Evolutionary conservation across 495 filamentous ascomycete species (phyloP).

Genomic region (Penicillium chermesinum): DNA sequence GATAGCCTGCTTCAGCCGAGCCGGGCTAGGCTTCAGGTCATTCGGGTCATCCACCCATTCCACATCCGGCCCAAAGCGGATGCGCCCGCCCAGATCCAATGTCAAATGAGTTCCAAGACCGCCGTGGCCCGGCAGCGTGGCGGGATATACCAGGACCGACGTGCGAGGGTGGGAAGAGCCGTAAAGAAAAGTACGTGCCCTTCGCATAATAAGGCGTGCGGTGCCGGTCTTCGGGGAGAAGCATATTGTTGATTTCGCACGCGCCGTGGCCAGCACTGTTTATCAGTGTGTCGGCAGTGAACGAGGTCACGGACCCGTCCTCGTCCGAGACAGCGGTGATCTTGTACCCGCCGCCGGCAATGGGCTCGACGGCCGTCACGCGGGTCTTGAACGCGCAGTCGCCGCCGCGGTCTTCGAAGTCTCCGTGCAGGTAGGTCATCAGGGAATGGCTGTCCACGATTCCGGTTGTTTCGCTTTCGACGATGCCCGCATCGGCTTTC

Average conservation of each 20-base stretch:
- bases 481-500: conserved; percentile 59
- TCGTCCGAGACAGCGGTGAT: conserved; percentile 45
- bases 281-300: conserved; percentile 71
- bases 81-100: conserved; percentile 75
- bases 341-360: conserved; percentile 50
- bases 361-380: conserved; percentile 55
- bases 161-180: conserved; percentile 58
- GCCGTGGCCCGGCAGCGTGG: conserved; percentile 68
- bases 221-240: conserved; percentile 58
- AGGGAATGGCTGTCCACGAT: conserved; percentile 84
- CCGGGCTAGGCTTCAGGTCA: conserved; percentile 49
- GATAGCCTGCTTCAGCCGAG: conserved; percentile 61
- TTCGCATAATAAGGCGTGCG: conserved; percentile 76
- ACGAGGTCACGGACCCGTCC: conserved; percentile 40
- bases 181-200: conserved; percentile 93
- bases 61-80: conserved; percentile 93
- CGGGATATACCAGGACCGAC: conserved; percentile 78
- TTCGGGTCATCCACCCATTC: conserved; percentile 75
- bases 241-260: conserved; percentile 72
- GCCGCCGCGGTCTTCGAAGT: conserved; percentile 73
- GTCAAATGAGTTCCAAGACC: conserved; percentile 93
- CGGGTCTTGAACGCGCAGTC: conserved; percentile 59
- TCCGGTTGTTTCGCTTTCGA: conserved; percentile 80
- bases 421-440: conserved; percentile 74
- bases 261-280: conserved; percentile 84